A percentile compares a stretch with the other conserved stretches of the same genome.
These are phyloP conservation scores for Beauveria caledonica DNA, from an alignment of 2,329 filamentous ascomycete genomes.

Conservation along the genomic window DNA sequence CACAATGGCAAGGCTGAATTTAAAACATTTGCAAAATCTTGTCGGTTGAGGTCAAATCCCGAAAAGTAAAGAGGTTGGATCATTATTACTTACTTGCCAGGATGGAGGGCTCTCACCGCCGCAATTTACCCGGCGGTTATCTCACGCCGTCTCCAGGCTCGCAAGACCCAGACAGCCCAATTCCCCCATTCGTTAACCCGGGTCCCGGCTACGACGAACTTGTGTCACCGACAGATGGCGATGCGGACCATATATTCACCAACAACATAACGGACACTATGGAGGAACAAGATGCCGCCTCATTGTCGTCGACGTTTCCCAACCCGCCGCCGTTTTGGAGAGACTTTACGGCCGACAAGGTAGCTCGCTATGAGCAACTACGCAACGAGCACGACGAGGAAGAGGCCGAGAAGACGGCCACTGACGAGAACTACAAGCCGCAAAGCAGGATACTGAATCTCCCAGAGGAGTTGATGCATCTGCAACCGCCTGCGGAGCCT, in stretches of 20 bases:
- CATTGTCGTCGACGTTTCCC: constrained; percentile 63
- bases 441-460: constrained; percentile 40
- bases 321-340: constrained; percentile 86
- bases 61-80: constrained; percentile 6
- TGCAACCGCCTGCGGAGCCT: constrained; percentile 76
- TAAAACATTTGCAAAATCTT: neutral
- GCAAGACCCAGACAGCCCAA: neutral
- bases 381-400: constrained; percentile 30
- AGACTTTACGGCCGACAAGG: constrained; percentile 71
- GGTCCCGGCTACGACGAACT: neutral
- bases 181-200: neutral
- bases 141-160: constrained; percentile 8
- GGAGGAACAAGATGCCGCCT: constrained; percentile 44
- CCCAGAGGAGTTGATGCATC: constrained; percentile 62
- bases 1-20: neutral
- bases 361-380: constrained; percentile 44
- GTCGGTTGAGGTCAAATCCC: neutral
- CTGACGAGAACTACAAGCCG: constrained; percentile 19
- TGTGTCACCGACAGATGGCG: neutral
- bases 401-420: constrained; percentile 15
- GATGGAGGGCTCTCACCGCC: constrained; percentile 12
- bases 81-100: neutral
- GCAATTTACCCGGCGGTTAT: constrained; percentile 23
- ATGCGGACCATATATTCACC: neutral
- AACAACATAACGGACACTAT: constrained; percentile 31